Conservation (phyloP, 495 filamentous ascomycete species). For the Aspergillus ellipticus region DNA sequence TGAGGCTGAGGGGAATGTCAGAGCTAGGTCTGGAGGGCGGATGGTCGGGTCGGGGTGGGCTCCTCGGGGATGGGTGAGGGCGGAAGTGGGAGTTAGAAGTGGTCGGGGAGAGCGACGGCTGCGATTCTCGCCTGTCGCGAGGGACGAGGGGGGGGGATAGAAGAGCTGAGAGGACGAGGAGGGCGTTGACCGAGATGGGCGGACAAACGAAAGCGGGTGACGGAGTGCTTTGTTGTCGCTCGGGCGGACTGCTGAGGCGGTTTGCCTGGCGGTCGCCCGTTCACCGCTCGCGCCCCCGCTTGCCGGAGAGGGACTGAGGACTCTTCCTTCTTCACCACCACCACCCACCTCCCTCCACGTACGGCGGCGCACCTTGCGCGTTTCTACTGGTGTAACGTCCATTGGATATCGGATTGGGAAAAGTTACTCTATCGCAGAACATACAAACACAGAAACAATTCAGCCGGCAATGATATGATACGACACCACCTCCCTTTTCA, state of each 20-base stretch:
- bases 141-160: not conserved
- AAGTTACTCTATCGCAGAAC: not conserved
- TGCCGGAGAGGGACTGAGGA: too few species aligned
- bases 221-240: constrained; percentile 26
- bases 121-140: not conserved
- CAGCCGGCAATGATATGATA: not conserved
- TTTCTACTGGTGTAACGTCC: not conserved
- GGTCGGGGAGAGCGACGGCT: not conserved
- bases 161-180: not conserved
- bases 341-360: too few species aligned
- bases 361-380: not conserved
- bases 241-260: not conserved
- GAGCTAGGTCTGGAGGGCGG: not conserved
- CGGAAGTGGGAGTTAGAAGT: not conserved
- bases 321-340: too few species aligned
- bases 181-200: not conserved
- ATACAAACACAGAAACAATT: not conserved
- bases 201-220: constrained; percentile 9
- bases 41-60: not conserved
- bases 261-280: constrained; percentile 14
- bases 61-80: not conserved
- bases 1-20: not conserved
- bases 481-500: not conserved
- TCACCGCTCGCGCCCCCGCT: constrained; percentile 25
- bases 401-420: not conserved